Conservation (phyloP, 768 basidiomycete genomes). For the Lyophyllum atratum region DNA sequence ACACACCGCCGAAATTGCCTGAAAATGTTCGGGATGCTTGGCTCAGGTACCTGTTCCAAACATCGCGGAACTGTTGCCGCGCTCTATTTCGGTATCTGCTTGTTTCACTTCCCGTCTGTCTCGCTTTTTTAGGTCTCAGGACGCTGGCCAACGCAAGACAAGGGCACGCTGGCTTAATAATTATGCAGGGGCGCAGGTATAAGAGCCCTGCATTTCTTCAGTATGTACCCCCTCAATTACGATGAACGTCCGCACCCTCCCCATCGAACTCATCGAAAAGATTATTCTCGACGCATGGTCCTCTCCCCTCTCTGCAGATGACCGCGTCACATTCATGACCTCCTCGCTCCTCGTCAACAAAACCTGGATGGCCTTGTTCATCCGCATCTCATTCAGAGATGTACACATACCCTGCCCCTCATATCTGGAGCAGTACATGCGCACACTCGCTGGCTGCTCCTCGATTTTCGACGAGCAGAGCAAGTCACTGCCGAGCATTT, state of each 20-base stretch:
- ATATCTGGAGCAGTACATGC: conserved; percentile 19
- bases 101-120: background rate
- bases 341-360: conserved; percentile 29
- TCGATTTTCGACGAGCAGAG: background rate
- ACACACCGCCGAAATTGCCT: background rate
- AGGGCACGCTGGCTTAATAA: background rate
- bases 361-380: conserved; percentile 29
- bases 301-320: conserved; percentile 23
- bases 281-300: conserved; percentile 34
- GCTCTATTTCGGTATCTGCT: too few relatives aligned
- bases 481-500: conserved; percentile 1
- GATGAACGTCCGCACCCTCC: background rate
- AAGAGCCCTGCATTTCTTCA: background rate
- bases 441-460: conserved; percentile 8
- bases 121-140: background rate
- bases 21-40: background rate
- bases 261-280: conserved; percentile 11
- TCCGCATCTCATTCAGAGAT: conserved; percentile 29
- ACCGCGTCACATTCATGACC: conserved; percentile 32
- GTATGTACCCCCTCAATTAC: background rate
- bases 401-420: conserved; percentile 32
- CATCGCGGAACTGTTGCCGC: background rate
- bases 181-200: background rate
- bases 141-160: too few relatives aligned
- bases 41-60: background rate